Base-by-base conservation (phyloP, 1,284 basidiomycete species). In the Boletus mariae region DNA sequence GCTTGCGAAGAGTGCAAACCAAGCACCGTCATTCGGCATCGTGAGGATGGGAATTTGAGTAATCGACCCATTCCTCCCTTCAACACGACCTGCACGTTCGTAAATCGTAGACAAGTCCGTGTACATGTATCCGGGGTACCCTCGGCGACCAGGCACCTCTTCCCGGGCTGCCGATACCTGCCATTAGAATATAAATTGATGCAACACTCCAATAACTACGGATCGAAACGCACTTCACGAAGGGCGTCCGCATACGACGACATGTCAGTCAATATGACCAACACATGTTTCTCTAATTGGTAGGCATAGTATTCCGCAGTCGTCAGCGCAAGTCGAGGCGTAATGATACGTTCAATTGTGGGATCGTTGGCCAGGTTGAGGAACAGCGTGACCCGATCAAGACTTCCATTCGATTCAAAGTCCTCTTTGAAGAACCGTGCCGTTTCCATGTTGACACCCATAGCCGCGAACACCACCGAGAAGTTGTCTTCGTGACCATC, bases 361-460 rank as follows among this genome's bases (percentile, higher is more conserved):
- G 97, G 97, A 73, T 99, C 97, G 69, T 98, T 99, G 47, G 97
- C 97, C 68, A 99, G 77, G 78, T 99, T 99, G 73, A 99, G 82
- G 87, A 99, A 99, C 57, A 99, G 80, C 7, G 97, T 99, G 51
- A 98, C 94, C 67, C 97, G 91, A 75, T 98, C 95, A 61, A 99
- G 83, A 79, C 90, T 92, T 48, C 97, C 97, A 69, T 98, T 98
- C 71, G 98, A 96, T 74, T 99, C 95, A 72, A 99, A 99, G 78
- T 99, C 97, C 71, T 98, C 93, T 76, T 97, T 96, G 89, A 99
- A 99, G 83, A 98, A 99, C 51, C 97, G 87, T 31, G 97, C 97
- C 8, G 97, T 99, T 75, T 99, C 97, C 94, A 98, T 97, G 79
- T 99, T 99, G 65, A 97, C 97, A 85, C 97, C 97, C 97, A 99